Percentiles rank a stretch among this genome's conserved stretches.
Evolutionary conservation across 2,329 filamentous ascomycete genomes (phyloP).

Genomic region (Karstenula rhodostoma): DNA sequence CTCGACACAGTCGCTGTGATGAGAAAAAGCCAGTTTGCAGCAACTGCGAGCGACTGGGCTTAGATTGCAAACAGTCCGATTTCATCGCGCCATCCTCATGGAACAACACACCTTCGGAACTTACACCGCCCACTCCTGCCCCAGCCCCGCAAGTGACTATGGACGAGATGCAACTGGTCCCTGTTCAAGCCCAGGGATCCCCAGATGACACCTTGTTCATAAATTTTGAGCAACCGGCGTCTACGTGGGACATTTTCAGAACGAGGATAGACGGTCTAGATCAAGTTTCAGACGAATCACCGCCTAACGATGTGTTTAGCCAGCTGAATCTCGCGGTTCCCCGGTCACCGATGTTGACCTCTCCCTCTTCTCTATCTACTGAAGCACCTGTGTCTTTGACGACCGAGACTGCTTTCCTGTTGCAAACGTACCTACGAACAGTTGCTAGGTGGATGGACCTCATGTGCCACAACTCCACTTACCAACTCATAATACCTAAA

Average conservation of each 20-base stretch:
- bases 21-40: constrained; percentile 44
- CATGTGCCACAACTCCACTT: constrained; percentile 41
- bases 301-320: constrained; percentile 21
- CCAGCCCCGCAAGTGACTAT: not conserved
- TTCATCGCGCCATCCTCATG: constrained; percentile 29
- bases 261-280: constrained; percentile 35
- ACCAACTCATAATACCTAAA: constrained; percentile 40
- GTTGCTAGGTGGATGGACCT: constrained; percentile 48
- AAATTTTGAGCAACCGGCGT: constrained; percentile 13
- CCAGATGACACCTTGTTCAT: constrained; percentile 14
- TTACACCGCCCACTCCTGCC: not conserved
- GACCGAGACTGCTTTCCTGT: constrained; percentile 41
- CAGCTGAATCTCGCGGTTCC: constrained; percentile 23
- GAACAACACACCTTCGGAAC: constrained; percentile 10
- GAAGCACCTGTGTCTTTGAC: constrained; percentile 27
- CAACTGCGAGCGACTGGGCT: constrained; percentile 40
- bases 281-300: constrained; percentile 21
- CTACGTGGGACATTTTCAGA: constrained; percentile 37
- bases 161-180: not conserved
- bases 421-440: constrained; percentile 42
- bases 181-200: constrained; percentile 16
- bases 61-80: constrained; percentile 38
- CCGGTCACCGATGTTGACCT: constrained; percentile 15
- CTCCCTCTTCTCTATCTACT: constrained; percentile 13
- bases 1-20: constrained; percentile 45